phyloP scores from a whole-genome alignment of 257 asterid species.

The Scutellaria barbata region DNA sequence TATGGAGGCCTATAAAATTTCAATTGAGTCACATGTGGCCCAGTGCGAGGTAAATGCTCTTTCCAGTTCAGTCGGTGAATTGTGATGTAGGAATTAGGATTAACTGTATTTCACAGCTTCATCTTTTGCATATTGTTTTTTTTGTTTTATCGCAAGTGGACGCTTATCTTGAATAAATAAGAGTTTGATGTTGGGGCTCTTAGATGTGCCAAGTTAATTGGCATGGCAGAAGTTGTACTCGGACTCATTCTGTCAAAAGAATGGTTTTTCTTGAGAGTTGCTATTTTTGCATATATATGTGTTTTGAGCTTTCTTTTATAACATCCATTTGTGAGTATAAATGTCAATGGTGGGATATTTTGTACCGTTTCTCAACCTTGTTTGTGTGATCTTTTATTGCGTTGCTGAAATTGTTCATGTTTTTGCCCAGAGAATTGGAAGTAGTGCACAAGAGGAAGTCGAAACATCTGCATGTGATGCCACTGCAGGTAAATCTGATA shows the following conservation, averaged over 20 bases:
- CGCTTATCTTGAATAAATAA: neutral
- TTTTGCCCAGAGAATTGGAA: slow-evolving; percentile 65
- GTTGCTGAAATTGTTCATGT: slow-evolving; percentile 27
- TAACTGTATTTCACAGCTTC: slow-evolving; percentile 29
- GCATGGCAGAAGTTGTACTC: slow-evolving; percentile 14
- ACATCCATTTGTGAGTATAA: slow-evolving; percentile 11
- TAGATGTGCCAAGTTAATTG: slow-evolving; percentile 18
- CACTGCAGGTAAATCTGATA: slow-evolving; percentile 61
- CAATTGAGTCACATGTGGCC: slow-evolving; percentile 62
- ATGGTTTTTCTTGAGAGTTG: slow-evolving; percentile 5
- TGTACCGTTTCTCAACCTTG: slow-evolving; percentile 12
- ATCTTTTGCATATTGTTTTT: slow-evolving; percentile 18
- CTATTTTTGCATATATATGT: neutral
- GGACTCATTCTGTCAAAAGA: slow-evolving; percentile 5
- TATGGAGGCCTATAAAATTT: slow-evolving; percentile 63
- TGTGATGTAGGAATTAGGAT: slow-evolving; percentile 15
- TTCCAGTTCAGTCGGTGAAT: slow-evolving; percentile 18
- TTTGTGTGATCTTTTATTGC: slow-evolving; percentile 25
- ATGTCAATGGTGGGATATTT: neutral
- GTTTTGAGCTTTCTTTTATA: neutral
- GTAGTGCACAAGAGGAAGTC: slow-evolving; percentile 71
- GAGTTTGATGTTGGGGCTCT: slow-evolving; percentile 24
- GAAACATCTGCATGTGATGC: slow-evolving; percentile 77
- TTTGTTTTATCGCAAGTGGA: neutral
- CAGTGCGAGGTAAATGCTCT: slow-evolving; percentile 67